Conservation (phyloP, 164 flowering plant genomes). For the Dillenia turbinata region DNA sequence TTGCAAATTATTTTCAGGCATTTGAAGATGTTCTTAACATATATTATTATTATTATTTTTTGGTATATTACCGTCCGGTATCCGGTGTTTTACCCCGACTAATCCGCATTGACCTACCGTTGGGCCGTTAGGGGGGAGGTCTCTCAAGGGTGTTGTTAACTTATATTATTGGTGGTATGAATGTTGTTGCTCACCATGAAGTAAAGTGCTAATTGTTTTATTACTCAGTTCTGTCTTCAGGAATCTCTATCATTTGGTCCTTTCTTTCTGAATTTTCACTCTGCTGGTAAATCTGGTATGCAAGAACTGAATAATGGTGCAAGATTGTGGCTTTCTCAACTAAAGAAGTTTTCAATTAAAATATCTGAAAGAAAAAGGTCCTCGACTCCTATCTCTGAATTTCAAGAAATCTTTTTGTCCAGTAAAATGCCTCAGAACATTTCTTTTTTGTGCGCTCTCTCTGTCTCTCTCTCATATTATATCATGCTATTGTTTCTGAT, state of each 20-base stretch:
- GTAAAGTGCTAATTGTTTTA: neutral
- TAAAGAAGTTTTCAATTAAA: conserved; percentile 34
- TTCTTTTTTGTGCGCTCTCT: neutral
- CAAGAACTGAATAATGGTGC: conserved; percentile 17
- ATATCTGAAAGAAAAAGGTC: conserved; percentile 44
- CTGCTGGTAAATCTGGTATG: conserved; percentile 10
- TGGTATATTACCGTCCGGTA: too few relatives aligned
- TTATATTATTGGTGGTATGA: too few relatives aligned
- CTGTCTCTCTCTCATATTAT: neutral
- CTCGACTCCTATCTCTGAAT: conserved; percentile 20
- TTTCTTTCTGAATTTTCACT: conserved; percentile 35
- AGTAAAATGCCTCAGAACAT: conserved; percentile 32
- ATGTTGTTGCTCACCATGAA: too few relatives aligned
- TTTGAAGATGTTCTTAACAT: too few relatives aligned
- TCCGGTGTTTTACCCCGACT: too few relatives aligned
- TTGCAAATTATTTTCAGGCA: too few relatives aligned
- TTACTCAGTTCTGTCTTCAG: conserved; percentile 34
- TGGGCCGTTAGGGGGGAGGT: too few relatives aligned
- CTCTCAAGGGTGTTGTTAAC: too few relatives aligned
- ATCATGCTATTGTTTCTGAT: neutral
- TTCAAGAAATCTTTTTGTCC: conserved; percentile 29
- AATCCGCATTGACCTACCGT: too few relatives aligned
- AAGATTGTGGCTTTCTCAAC: conserved; percentile 51
- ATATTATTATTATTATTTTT: too few relatives aligned
- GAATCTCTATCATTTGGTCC: conserved; percentile 31